Evolutionary conservation across 768 basidiomycete genomes (phyloP), one percentile per base, ranked within the genome.

Genomic region (Candolleomyces efflorescens): DNA sequence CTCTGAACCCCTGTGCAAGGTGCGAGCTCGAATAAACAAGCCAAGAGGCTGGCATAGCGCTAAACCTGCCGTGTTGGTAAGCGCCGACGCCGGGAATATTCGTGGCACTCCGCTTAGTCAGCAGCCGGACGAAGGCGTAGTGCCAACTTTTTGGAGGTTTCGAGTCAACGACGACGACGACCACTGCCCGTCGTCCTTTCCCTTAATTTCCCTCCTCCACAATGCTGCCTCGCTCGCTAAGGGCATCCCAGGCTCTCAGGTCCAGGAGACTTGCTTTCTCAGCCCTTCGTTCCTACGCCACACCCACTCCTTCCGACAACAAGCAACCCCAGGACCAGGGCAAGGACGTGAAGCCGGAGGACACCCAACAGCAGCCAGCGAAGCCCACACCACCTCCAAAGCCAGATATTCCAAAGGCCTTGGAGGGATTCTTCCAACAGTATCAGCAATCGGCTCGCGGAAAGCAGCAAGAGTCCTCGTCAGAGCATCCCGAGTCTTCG

Each of bases 401-500:
- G 62, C 70, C 75, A 46, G 79, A 82, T 53, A 65, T 86, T 43
- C 82, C 87, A 43, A 87, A 83, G 65, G 85, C 77, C 24, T 80
- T 91, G 24, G 89, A 90, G 62, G 89, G 89, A 48, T 91, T 91
- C 67, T 91, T 91, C 73, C 80, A 85, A 68, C 87, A 86, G 58
- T 84, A 85, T 59, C 76, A 78, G 62, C 74, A 79, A 60, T 71
- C 74, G 1, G 71, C 75, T 54, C 74, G 73, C 55, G 71, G 74
- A 66, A 71, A 76, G 50, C 65, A 68, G 65, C 67, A 71, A 5
- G 67, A 71, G 3, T 68, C 62, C n/a, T 51, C 64, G 22, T 62
- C 65, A 12, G 58, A 63, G 47, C 70, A 74, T 47, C 65, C 71
- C 9, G 67, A 75, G 24, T 68, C 75, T 49, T 66, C 72, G 3